phyloP scores from a whole-genome alignment of 306 rosid genomes.

The Begonia masoniana region DNA sequence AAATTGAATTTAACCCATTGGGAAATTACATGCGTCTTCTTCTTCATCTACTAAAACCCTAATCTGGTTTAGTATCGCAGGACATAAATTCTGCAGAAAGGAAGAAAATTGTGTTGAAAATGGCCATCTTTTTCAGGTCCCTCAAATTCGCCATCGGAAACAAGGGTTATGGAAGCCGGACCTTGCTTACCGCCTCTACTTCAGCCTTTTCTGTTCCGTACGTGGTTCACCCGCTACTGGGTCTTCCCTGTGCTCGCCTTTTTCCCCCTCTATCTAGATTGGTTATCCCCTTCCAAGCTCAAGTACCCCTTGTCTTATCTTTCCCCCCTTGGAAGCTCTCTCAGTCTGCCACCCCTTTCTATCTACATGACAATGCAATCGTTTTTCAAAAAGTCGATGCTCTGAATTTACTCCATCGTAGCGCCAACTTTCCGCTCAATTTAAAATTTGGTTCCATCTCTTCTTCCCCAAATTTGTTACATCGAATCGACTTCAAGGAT shows the following conservation, averaged over 20 bases:
- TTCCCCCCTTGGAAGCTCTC: slow-evolving; percentile 86
- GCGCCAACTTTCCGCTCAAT: slow-evolving; percentile 28
- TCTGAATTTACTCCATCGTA: slow-evolving; percentile 29
- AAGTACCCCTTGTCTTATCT: slow-evolving; percentile 66
- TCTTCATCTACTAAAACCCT: no score
- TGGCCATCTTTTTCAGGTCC: slow-evolving; percentile 41
- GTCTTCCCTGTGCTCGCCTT: slow-evolving; percentile 19
- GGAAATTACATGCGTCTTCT: no score
- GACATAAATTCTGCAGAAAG: background rate
- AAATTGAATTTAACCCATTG: no score
- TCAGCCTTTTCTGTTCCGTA: slow-evolving; percentile 15
- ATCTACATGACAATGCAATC: slow-evolving; percentile 35
- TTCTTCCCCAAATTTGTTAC: slow-evolving; percentile 10
- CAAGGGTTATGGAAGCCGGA: slow-evolving; percentile 23
- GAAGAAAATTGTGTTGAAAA: slow-evolving; percentile 16
- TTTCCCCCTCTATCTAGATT: slow-evolving; percentile 37
- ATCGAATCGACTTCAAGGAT: slow-evolving; percentile 18
- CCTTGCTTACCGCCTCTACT: slow-evolving; percentile 34
- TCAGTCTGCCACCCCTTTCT: slow-evolving; percentile 81
- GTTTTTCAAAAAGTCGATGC: slow-evolving; percentile 45
- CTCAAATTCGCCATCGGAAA: slow-evolving; percentile 22
- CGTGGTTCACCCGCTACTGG: slow-evolving; percentile 6
- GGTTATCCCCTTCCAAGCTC: slow-evolving; percentile 19
- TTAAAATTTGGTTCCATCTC: slow-evolving; percentile 16
- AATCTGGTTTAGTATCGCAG: no score